Evolutionary conservation across 2,329 filamentous ascomycete species (phyloP).

Genomic region (Pseudogymnoascus sp.): DNA sequence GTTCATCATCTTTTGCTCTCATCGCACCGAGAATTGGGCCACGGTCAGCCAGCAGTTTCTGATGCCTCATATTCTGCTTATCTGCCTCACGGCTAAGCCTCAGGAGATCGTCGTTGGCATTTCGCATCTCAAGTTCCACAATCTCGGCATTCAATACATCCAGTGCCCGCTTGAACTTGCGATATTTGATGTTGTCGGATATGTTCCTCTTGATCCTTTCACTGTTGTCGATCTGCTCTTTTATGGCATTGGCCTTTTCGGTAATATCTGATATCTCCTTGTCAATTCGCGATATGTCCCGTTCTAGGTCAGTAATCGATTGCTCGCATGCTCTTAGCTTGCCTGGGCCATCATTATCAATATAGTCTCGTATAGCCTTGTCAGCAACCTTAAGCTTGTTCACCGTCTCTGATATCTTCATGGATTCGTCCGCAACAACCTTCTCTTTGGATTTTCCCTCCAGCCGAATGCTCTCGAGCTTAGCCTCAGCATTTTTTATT

Average conservation of each 20-base stretch:
- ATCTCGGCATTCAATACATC: conserved; percentile 64
- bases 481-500: conserved; percentile 65
- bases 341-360: conserved; percentile 63
- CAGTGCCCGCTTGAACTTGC: conserved; percentile 64
- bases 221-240: conserved; percentile 68
- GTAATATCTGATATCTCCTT: conserved; percentile 60
- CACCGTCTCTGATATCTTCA: conserved; percentile 64
- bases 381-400: conserved; percentile 70
- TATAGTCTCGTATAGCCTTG: conserved; percentile 70
- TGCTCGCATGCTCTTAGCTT: conserved; percentile 63
- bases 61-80: conserved; percentile 58
- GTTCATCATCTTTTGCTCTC: conserved; percentile 76
- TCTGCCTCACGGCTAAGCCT: conserved; percentile 64
- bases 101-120: conserved; percentile 75
- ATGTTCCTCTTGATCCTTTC: conserved; percentile 82
- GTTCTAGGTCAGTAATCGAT: conserved; percentile 61
- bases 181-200: conserved; percentile 78
- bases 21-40: conserved; percentile 69
- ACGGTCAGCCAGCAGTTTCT: conserved; percentile 63
- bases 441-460: conserved; percentile 67
- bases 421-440: conserved; percentile 61
- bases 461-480: conserved; percentile 67
- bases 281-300: conserved; percentile 57
- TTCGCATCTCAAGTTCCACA: conserved; percentile 63
- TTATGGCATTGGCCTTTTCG: conserved; percentile 66